These are phyloP conservation scores for Thielaviopsis ethacetica DNA, from an alignment of 2,329 filamentous ascomycete genomes.

Conservation along the genomic window DNA sequence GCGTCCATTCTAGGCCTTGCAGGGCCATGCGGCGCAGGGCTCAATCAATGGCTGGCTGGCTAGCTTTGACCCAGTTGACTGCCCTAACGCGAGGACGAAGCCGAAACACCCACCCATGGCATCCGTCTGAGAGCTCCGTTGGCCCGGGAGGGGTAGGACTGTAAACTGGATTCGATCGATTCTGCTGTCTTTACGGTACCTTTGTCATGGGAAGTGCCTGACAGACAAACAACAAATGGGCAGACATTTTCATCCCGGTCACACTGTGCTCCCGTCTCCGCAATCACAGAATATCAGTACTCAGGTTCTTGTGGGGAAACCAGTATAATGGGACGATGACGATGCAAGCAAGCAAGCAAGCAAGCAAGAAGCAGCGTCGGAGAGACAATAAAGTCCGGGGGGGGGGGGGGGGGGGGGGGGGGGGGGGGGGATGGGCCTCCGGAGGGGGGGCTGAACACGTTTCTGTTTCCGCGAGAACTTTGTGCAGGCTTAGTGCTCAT, in stretches of 20 bases:
- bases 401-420: no score
- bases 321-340: no score
- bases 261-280: not conserved
- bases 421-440: not conserved
- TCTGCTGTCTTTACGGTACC: not conserved
- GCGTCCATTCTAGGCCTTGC: not conserved
- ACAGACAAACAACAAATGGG: not conserved
- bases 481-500: not conserved
- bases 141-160: not conserved
- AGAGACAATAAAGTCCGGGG: no score
- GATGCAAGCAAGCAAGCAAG: no score
- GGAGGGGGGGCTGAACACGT: not conserved
- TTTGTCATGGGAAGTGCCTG: not conserved
- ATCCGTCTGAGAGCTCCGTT: not conserved
- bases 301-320: no score
- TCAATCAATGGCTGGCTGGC: not conserved
- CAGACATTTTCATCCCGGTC: not conserved
- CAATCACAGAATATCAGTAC: no score
- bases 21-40: not conserved
- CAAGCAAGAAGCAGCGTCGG: no score
- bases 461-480: not conserved
- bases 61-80: not conserved
- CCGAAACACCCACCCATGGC: not conserved
- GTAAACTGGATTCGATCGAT: not conserved
- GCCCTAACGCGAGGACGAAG: not conserved